Conservation (phyloP, 2,329 filamentous ascomycete species). For the Alternaria novae-zelandiae region DNA sequence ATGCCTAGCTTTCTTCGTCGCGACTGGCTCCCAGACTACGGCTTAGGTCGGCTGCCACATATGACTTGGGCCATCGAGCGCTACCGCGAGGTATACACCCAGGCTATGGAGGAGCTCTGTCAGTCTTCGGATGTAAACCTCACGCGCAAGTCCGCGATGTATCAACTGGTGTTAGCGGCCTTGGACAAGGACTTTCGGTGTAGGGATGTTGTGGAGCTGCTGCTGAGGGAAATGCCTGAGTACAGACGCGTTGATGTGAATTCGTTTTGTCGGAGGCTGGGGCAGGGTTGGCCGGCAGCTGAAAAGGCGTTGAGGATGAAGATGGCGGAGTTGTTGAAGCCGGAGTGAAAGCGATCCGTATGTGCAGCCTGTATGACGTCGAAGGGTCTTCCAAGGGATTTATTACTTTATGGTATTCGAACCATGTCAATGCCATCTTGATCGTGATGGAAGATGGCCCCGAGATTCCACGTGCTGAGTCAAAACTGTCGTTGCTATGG, state of each 20-base stretch:
- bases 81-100: constrained; percentile 22
- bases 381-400: not conserved
- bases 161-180: constrained; percentile 4
- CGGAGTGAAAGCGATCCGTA: not conserved
- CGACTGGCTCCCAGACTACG: constrained; percentile 13
- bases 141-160: constrained; percentile 19
- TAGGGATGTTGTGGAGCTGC: not conserved
- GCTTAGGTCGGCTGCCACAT: not conserved
- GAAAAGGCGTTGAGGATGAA: constrained; percentile 6
- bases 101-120: constrained; percentile 12
- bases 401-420: not conserved
- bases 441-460: not conserved
- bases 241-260: constrained; percentile 5
- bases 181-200: constrained; percentile 1
- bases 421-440: not conserved
- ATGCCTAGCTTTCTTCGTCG: constrained; percentile 17
- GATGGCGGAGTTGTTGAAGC: constrained; percentile 1
- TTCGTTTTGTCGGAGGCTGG: not conserved
- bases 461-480: not conserved
- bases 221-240: constrained; percentile 7
- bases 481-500: not conserved
- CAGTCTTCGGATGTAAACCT: constrained; percentile 10
- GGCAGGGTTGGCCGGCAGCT: constrained; percentile 8
- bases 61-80: constrained; percentile 5
- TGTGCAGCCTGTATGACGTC: not conserved